Base-by-base conservation (phyloP, 106 monocot species). In the Triglochin maritima region DNA sequence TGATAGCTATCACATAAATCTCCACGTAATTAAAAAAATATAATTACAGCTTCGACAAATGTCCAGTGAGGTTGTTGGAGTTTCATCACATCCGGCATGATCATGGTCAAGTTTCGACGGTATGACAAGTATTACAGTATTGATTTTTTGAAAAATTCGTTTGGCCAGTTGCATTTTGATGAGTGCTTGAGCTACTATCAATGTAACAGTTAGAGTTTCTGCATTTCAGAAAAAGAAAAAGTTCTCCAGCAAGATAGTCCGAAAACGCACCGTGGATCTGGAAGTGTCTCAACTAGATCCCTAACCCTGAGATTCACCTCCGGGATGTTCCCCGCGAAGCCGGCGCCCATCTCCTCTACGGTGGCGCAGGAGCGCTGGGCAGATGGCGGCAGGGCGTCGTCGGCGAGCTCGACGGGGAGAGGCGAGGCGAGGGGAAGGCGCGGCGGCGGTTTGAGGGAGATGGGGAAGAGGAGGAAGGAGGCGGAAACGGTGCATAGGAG, bases 321-420 rank as follows among this genome's bases (percentile, higher is more conserved):
- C 75, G 76, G 77, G 16, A 55, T 77, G 50, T 73, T 70, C 17
- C 49, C 68, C 0, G 52, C 73, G 47, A 89, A 82, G 3, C 50
- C 79, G 69, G 73, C 74, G 15, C 93, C 93, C 89, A 93, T 93
- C 75, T 86, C 73, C 73, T 93, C 93, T 50, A 93, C 93, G 8
- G 86, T 86, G 7, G 86, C 93, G 58, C 92, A 93, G 45, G 80
- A 47, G 15, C 50, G 4, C 62, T 44, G 12, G 11, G 4, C 17
- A 4, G 61, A 42, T 7, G 61, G 16, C 7, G 52, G 52, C 52
- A 11, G 11, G 9, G 52, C 52, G 29, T 29, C 29, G 29, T 29
- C 1, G 29, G 29, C 29, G 29, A 29, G 29, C 29, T 29, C 29
- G 29, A 29, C 29, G 0, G 29, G 29, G 29, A 29, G 29, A 29